These are phyloP conservation scores for Aspergillus sp. DNA, from an alignment of 2,329 filamentous ascomycete genomes.

Conservation along the genomic window DNA sequence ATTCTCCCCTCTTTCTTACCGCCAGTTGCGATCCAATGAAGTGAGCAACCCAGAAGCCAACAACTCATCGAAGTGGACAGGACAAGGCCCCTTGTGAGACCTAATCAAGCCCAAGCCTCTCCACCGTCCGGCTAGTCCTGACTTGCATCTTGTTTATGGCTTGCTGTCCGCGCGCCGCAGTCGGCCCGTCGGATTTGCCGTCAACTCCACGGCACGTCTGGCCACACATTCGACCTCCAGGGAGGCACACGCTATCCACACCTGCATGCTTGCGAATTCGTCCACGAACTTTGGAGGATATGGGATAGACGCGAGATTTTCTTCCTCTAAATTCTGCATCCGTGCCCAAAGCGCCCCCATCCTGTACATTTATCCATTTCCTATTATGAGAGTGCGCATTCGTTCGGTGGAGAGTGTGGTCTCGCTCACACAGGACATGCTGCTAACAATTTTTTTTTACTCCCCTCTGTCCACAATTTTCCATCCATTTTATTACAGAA, in stretches of 20 bases:
- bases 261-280: conserved; percentile 15
- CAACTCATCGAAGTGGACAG: conserved; percentile 5
- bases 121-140: conserved; percentile 7
- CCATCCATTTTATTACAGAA: no score
- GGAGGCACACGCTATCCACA: conserved; percentile 11
- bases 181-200: conserved; percentile 19
- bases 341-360: conserved; percentile 4
- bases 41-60: conserved; percentile 11
- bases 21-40: conserved; percentile 19
- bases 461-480: no score
- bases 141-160: conserved; percentile 17
- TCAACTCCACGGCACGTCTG: conserved; percentile 14
- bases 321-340: conserved; percentile 6
- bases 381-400: not conserved
- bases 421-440: not conserved
- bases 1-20: conserved; percentile 9
- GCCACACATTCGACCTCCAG: conserved; percentile 5
- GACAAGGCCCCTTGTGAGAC: conserved; percentile 5
- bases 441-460: not conserved
- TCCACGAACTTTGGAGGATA: conserved; percentile 4
- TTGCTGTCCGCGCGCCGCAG: conserved; percentile 16
- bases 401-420: not conserved
- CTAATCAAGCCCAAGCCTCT: conserved; percentile 3
- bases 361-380: not conserved
- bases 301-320: not conserved